phyloP scores from a whole-genome alignment of 305 asterid species.

The Andrographis paniculata region DNA sequence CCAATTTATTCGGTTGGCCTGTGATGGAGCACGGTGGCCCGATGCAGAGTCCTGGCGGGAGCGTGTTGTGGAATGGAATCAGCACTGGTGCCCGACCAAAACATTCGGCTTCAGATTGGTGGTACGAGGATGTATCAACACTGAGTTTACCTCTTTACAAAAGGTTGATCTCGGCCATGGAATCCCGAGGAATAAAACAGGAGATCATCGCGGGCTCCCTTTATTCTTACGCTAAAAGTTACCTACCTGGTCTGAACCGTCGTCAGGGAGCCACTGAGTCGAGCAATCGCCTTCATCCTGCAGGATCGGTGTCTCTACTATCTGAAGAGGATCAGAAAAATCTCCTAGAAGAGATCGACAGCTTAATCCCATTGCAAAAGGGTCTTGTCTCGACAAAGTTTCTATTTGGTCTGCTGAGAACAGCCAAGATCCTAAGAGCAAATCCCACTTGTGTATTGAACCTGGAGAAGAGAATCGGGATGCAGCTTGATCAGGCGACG shows the following conservation, averaged over 20 bases:
- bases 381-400: constrained; percentile 28
- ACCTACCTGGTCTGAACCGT: too few species aligned
- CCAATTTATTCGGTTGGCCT: constrained; percentile 6
- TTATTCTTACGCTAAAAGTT: constrained; percentile 29
- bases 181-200: constrained; percentile 25
- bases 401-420: constrained; percentile 29
- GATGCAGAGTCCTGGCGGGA: not conserved
- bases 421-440: constrained; percentile 30
- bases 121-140: constrained; percentile 32
- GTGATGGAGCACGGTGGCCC: too few species aligned
- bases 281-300: too few species aligned
- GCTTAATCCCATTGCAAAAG: constrained; percentile 38
- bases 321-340: constrained; percentile 28
- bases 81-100: constrained; percentile 14
- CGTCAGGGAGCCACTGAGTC: too few species aligned
- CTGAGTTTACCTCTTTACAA: constrained; percentile 28
- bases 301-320: constrained; percentile 20
- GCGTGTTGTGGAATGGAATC: constrained; percentile 27
- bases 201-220: constrained; percentile 22
- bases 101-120: too few species aligned
- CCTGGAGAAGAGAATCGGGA: constrained; percentile 36
- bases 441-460: constrained; percentile 23
- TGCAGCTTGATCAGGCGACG: constrained; percentile 32
- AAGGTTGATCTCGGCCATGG: constrained; percentile 25
- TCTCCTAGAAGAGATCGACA: constrained; percentile 37